A percentile compares a stretch with the other conserved stretches of the same genome.
phyloP scores from a whole-genome alignment of 768 basidiomycete species.

The Lentinula sp. region DNA sequence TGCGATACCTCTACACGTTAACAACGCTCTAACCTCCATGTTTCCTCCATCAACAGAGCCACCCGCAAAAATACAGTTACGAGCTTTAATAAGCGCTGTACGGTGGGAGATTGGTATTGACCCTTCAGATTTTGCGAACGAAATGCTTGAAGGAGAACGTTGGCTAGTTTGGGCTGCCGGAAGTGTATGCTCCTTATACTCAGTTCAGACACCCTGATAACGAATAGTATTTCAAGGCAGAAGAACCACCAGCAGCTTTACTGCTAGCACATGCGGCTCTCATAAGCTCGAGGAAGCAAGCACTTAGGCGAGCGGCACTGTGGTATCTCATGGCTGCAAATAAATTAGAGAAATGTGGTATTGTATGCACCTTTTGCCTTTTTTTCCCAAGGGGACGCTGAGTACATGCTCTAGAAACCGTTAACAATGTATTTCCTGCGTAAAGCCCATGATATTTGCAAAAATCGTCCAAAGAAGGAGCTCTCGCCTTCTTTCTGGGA shows the following conservation, averaged over 20 bases:
- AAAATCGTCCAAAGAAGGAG: slow-evolving; percentile 39
- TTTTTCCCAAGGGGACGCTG: not conserved
- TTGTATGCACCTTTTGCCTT: slow-evolving; percentile 41
- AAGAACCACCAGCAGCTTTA: slow-evolving; percentile 78
- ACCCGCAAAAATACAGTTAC: slow-evolving; percentile 60
- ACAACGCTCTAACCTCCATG: slow-evolving; percentile 49
- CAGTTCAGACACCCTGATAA: not conserved
- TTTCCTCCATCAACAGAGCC: slow-evolving; percentile 38
- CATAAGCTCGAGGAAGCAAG: slow-evolving; percentile 51
- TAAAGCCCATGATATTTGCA: slow-evolving; percentile 61
- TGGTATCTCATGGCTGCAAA: slow-evolving; percentile 79
- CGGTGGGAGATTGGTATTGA: slow-evolving; percentile 73
- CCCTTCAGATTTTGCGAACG: slow-evolving; percentile 48
- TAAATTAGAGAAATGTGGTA: slow-evolving; percentile 76
- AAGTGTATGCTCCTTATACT: slow-evolving; percentile 45
- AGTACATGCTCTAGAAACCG: slow-evolving; percentile 53
- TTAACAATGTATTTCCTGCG: slow-evolving; percentile 78
- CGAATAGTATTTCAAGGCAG: slow-evolving; percentile 45
- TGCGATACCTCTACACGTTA: slow-evolving; percentile 51
- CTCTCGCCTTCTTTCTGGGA: slow-evolving; percentile 82
- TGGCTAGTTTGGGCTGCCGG: slow-evolving; percentile 87
- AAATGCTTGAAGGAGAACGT: slow-evolving; percentile 65
- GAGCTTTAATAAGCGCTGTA: slow-evolving; percentile 60
- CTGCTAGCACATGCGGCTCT: slow-evolving; percentile 76
- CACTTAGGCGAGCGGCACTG: slow-evolving; percentile 60